Percentiles rank a stretch among this genome's conserved stretches.
Conservation (phyloP, 495 filamentous ascomycete species). For the Aspergillus saccharolyticus region DNA sequence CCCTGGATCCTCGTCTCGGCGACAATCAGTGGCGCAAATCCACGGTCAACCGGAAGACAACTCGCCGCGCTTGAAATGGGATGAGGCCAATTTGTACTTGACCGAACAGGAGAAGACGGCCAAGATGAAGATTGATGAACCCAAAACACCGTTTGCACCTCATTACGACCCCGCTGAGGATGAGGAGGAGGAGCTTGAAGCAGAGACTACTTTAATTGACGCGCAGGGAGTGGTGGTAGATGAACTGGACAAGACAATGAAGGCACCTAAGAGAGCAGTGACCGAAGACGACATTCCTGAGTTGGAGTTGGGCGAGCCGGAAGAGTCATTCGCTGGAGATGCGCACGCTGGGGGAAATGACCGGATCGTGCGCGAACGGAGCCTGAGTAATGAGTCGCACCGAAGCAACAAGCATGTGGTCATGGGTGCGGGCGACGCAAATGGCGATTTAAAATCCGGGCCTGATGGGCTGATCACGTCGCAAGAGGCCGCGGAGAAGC, state of each 20-base stretch:
- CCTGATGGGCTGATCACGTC: constrained; percentile 56
- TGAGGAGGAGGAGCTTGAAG: constrained; percentile 63
- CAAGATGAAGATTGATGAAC: constrained; percentile 98
- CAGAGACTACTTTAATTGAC: constrained; percentile 44
- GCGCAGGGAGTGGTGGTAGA: constrained; percentile 58
- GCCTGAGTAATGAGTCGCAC: constrained; percentile 44
- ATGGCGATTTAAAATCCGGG: constrained; percentile 50
- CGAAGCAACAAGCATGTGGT: constrained; percentile 66
- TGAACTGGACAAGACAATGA: constrained; percentile 60
- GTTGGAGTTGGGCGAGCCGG: constrained; percentile 89
- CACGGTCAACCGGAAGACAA: constrained; percentile 46
- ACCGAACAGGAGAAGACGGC: constrained; percentile 90
- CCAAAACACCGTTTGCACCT: constrained; percentile 91
- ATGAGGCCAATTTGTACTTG: constrained; percentile 93
- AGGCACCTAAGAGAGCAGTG: constrained; percentile 29
- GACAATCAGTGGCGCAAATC: constrained; percentile 54
- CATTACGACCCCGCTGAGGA: constrained; percentile 89
- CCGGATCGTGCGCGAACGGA: constrained; percentile 46
- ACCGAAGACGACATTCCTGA: constrained; percentile 82
- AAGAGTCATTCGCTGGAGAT: constrained; percentile 50
- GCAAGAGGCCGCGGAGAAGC: constrained; percentile 81
- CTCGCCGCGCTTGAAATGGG: constrained; percentile 84
- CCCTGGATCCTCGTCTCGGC: constrained; percentile 57
- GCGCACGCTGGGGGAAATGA: constrained; percentile 16
- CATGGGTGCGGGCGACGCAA: constrained; percentile 62